Evolutionary conservation across 768 basidiomycete genomes (phyloP).

Genomic region (Suillus americanus): DNA sequence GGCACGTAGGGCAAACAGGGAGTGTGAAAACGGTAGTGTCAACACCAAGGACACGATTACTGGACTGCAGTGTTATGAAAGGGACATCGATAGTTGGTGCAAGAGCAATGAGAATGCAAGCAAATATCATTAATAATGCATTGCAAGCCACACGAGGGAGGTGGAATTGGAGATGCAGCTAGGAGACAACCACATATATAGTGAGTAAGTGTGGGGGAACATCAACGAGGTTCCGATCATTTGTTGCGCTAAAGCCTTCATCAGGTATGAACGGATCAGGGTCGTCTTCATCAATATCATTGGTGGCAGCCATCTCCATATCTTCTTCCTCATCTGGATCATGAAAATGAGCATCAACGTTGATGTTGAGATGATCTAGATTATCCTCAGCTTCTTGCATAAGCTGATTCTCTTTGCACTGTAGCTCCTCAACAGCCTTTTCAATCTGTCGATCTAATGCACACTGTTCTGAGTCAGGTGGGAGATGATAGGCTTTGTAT

Average conservation of each 20-base stretch:
- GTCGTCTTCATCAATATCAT: not conserved
- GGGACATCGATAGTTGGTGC: conserved; percentile 11
- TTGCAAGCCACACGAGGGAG: conserved; percentile 28
- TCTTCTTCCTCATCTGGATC: not conserved
- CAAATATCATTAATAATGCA: conserved; percentile 17
- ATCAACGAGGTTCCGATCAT: not conserved
- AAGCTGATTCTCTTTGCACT: too few relatives aligned
- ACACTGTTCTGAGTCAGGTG: not conserved
- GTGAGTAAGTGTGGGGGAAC: conserved; percentile 22
- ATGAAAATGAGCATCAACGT: too few relatives aligned
- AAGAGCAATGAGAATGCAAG: conserved; percentile 12
- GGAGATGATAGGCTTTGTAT: not conserved
- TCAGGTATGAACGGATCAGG: not conserved
- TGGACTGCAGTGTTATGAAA: conserved; percentile 20
- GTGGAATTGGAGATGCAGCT: conserved; percentile 29
- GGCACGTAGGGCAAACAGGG: conserved; percentile 24
- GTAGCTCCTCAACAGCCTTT: too few relatives aligned
- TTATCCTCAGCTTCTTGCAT: too few relatives aligned
- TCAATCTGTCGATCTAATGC: too few relatives aligned
- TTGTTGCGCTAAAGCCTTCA: not conserved
- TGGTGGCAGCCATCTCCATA: too few relatives aligned
- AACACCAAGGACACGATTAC: conserved; percentile 14
- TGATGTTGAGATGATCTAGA: too few relatives aligned
- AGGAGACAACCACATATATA: conserved; percentile 23
- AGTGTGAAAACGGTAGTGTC: conserved; percentile 17